Conservation (phyloP, 2,329 filamentous ascomycete genomes). For the Parascedosporium putredinis region DNA sequence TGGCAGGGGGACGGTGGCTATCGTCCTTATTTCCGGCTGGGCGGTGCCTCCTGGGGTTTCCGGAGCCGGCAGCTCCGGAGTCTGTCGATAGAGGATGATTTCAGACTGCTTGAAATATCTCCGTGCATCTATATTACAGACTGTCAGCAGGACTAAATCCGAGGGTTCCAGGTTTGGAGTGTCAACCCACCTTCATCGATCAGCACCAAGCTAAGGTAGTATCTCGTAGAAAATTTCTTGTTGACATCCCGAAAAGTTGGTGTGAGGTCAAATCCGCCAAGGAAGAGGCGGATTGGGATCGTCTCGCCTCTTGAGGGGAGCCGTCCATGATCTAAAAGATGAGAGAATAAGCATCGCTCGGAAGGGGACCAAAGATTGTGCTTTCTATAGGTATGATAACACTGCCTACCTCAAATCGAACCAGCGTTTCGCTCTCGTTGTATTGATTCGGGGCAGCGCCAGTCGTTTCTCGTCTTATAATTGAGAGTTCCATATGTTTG, state of each 20-base stretch:
- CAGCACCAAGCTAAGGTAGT: slow-evolving; percentile 91
- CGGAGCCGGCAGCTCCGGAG: slow-evolving; percentile 38
- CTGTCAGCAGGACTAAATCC: too few relatives aligned
- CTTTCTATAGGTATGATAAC: too few relatives aligned
- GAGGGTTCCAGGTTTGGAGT: too few relatives aligned
- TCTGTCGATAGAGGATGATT: slow-evolving; percentile 89
- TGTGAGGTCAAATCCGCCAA: slow-evolving; percentile 93
- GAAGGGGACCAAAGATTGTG: too few relatives aligned
- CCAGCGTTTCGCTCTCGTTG: slow-evolving; percentile 96
- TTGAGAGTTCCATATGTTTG: slow-evolving; percentile 98
- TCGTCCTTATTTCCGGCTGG: slow-evolving; percentile 32
- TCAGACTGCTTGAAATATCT: slow-evolving; percentile 99
- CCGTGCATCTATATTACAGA: slow-evolving; percentile 76
- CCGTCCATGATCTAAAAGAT: slow-evolving; percentile 82
- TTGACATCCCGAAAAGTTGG: slow-evolving; percentile 98
- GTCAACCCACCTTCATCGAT: slow-evolving; percentile 66
- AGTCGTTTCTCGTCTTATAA: slow-evolving; percentile 93
- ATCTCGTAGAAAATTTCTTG: slow-evolving; percentile 98
- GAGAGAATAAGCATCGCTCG: not conserved
- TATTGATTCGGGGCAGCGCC: slow-evolving; percentile 97
- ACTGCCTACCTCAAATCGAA: slow-evolving; percentile 85
- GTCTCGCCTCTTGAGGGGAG: slow-evolving; percentile 88
- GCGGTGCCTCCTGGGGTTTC: slow-evolving; percentile 16
- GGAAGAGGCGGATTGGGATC: slow-evolving; percentile 92
- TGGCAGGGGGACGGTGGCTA: slow-evolving; percentile 27